A percentile compares a stretch with the other conserved stretches of the same genome.
Evolutionary conservation across 2,329 filamentous ascomycete species (phyloP).

Genomic region (Ascosphaera apis): DNA sequence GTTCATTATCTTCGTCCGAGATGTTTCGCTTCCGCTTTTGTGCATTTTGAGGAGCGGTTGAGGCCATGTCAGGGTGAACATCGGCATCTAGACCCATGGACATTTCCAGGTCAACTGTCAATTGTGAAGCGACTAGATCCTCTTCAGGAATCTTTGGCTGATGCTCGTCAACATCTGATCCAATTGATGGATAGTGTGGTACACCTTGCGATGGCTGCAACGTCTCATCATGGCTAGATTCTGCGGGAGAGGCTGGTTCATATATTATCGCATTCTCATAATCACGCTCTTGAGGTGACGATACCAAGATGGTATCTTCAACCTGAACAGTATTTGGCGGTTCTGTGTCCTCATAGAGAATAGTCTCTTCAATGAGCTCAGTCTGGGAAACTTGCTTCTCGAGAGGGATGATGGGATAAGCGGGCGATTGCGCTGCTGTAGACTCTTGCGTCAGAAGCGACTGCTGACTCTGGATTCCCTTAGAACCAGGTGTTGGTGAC

Average conservation of each 20-base stretch:
- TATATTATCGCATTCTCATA: no score
- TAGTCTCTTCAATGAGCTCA: not conserved
- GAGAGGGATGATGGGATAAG: not conserved
- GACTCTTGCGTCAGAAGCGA: not conserved
- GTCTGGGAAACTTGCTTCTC: slow-evolving; percentile 1
- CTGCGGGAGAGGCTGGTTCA: no score
- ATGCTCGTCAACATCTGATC: no score
- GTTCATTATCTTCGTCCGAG: no score
- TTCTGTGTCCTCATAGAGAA: not conserved
- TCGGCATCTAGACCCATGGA: slow-evolving; percentile 12
- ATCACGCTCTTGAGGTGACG: not conserved
- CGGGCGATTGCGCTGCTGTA: no score
- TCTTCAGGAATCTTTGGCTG: no score
- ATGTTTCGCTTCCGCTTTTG: no score
- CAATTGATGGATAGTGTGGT: no score
- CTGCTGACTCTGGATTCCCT: slow-evolving; percentile 3
- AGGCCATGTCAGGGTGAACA: no score
- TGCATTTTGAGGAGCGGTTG: no score
- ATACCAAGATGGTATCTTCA: not conserved
- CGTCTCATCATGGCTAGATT: no score
- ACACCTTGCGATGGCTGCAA: no score
- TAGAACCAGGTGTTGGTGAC: slow-evolving; percentile 28
- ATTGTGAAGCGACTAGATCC: slow-evolving; percentile 16
- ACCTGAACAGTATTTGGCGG: not conserved
- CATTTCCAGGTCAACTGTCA: slow-evolving; percentile 20